phyloP scores from a whole-genome alignment of 139 green algal species.

The Pseudopediastrum boryanum region DNA sequence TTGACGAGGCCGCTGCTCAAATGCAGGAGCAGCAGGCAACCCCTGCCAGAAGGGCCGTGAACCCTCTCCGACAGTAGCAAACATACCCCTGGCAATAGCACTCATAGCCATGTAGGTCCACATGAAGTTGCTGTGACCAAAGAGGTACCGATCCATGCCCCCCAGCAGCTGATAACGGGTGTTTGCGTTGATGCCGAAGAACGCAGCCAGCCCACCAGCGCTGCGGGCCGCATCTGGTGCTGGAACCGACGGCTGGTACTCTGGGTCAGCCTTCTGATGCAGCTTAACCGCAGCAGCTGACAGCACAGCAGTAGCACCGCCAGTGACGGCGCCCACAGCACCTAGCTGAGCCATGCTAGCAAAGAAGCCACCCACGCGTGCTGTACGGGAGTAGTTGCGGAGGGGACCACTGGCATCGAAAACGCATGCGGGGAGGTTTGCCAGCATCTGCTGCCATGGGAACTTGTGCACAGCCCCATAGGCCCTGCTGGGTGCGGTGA shows the following conservation, averaged over 20 bases:
- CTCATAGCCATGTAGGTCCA: conserved; percentile 74
- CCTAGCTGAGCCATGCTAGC: conserved; percentile 87
- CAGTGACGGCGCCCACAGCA: conserved; percentile 80
- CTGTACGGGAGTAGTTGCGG: conserved; percentile 72
- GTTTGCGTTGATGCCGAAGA: conserved; percentile 87
- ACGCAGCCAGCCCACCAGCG: conserved; percentile 79
- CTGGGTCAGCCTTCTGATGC: conserved; percentile 55
- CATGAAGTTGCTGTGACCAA: conserved; percentile 78
- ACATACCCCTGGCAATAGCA: conserved; percentile 38
- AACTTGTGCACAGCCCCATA: conserved; percentile 77
- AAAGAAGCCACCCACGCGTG: conserved; percentile 73
- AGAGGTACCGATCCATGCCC: conserved; percentile 90
- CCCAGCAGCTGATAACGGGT: conserved; percentile 90
- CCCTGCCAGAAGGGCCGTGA: conserved; percentile 62
- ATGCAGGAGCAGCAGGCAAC: conserved; percentile 34
- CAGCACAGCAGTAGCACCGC: conserved; percentile 56
- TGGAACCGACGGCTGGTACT: conserved; percentile 74
- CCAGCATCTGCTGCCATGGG: conserved; percentile 86
- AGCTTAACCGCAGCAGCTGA: conserved; percentile 53
- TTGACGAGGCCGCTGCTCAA: conserved; percentile 11
- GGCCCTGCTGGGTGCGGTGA: conserved; percentile 81
- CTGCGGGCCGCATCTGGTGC: conserved; percentile 69
- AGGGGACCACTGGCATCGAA: conserved; percentile 82
- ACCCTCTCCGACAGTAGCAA: conserved; percentile 48
- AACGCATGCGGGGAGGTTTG: conserved; percentile 66